Evolutionary conservation across 257 asterid genomes (phyloP).

Genomic region (Solanum tarapatanum): DNA sequence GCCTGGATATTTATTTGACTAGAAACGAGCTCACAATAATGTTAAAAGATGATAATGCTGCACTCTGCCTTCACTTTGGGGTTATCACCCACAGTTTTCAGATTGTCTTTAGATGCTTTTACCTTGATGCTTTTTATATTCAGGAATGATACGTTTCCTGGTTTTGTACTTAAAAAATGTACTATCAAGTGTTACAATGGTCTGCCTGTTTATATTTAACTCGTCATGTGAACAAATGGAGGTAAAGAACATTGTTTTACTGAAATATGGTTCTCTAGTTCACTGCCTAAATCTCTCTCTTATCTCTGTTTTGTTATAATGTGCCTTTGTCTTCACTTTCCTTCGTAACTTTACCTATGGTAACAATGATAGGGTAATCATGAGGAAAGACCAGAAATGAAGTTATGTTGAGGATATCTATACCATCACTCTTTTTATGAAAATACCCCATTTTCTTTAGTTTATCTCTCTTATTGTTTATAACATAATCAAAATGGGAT

Average conservation of each 20-base stretch:
- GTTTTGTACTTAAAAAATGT: neutral
- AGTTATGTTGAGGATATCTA: neutral
- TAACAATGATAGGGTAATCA: neutral
- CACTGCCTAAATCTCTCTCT: neutral
- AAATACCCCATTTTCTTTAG: neutral
- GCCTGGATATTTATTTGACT: neutral
- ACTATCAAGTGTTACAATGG: neutral
- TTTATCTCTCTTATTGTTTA: neutral
- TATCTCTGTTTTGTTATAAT: neutral
- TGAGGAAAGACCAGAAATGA: neutral
- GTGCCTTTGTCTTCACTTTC: neutral
- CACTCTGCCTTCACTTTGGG: neutral
- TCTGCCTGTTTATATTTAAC: neutral
- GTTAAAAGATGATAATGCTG: neutral
- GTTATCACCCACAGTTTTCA: neutral
- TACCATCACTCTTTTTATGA: neutral
- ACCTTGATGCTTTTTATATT: neutral
- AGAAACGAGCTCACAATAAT: neutral
- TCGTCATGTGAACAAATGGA: neutral
- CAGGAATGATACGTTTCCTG: neutral
- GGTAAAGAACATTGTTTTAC: neutral
- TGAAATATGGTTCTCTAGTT: neutral
- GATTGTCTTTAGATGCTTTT: neutral
- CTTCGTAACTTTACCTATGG: neutral
- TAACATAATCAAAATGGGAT: neutral